Evolutionary conservation across 768 basidiomycete genomes (phyloP).

Genomic region (Serendipita sp.): DNA sequence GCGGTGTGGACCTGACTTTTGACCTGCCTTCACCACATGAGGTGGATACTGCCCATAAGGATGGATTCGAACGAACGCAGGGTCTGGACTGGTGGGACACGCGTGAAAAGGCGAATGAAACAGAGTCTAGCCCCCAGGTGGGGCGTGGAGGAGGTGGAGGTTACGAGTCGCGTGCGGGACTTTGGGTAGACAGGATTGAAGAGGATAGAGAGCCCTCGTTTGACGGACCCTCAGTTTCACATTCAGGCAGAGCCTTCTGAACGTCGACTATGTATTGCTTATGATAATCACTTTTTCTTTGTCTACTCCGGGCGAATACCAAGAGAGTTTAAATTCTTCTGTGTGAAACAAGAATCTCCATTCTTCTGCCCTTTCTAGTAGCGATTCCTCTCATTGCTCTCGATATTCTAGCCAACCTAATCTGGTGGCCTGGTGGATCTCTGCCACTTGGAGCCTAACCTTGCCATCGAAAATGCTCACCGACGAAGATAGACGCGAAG

Average conservation of each 20-base stretch:
- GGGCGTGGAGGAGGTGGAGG: background rate
- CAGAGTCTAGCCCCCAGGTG: background rate
- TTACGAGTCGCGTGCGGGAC: background rate
- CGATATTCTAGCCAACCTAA: too few species aligned
- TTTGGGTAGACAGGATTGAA: background rate
- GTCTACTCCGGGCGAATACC: too few species aligned
- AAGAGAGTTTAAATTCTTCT: too few species aligned
- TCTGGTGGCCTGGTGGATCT: too few species aligned
- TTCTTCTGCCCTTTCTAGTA: too few species aligned
- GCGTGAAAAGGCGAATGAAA: background rate
- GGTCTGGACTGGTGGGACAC: slow-evolving; percentile 5
- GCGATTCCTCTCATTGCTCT: too few species aligned
- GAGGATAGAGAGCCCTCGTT: background rate
- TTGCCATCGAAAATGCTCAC: background rate
- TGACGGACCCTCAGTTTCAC: background rate
- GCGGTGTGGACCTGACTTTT: background rate
- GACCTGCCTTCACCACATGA: background rate
- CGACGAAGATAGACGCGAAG: background rate
- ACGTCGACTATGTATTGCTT: too few species aligned
- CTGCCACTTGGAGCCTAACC: too few species aligned
- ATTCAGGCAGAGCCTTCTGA: background rate
- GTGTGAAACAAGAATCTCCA: too few species aligned
- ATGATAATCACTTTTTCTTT: too few species aligned
- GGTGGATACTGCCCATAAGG: background rate
- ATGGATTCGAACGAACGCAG: background rate